phyloP scores from a whole-genome alignment of 352 stramenopile genomes.

The Phytophthora pluvialis region DNA sequence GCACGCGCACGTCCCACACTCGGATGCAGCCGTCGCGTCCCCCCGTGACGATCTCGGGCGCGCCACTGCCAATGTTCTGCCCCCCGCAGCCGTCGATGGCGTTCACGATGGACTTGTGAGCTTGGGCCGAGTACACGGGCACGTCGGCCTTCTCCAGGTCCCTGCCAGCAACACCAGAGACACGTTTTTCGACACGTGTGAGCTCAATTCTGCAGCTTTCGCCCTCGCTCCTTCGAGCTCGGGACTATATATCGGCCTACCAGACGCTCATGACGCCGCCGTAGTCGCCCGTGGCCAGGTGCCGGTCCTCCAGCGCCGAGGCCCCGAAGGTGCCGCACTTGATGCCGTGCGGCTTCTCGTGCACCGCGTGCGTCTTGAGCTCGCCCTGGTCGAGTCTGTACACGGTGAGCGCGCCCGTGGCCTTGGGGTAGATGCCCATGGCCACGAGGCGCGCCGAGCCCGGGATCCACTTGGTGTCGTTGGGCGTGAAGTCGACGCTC shows the following conservation, averaged over 20 bases:
- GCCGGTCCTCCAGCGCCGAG: slow-evolving; percentile 87
- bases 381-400: slow-evolving; percentile 93
- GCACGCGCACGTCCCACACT: slow-evolving; percentile 95
- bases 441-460: slow-evolving; percentile 93
- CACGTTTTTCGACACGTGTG: slow-evolving; percentile 2
- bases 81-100: slow-evolving; percentile 95
- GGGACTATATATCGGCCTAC: slow-evolving; percentile 22
- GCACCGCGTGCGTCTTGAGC: slow-evolving; percentile 63
- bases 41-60: slow-evolving; percentile 95
- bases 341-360: slow-evolving; percentile 91
- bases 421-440: slow-evolving; percentile 93
- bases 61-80: slow-evolving; percentile 86
- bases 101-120: slow-evolving; percentile 95
- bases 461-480: slow-evolving; percentile 96
- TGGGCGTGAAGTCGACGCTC: slow-evolving; percentile 93
- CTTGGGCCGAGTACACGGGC: slow-evolving; percentile 90
- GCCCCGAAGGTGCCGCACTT: slow-evolving; percentile 97
- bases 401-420: slow-evolving; percentile 92
- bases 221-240: slow-evolving; percentile 6
- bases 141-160: slow-evolving; percentile 85
- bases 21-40: slow-evolving; percentile 95
- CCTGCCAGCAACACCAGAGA: slow-evolving; percentile 31
- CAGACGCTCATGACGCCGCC: slow-evolving; percentile 80
- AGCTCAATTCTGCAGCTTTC: slow-evolving; percentile 16
- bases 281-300: slow-evolving; percentile 88